Evolutionary conservation across 2,329 filamentous ascomycete species (phyloP), one percentile per base, ranked within the genome.

Genomic region (Talaromyces sp.): DNA sequence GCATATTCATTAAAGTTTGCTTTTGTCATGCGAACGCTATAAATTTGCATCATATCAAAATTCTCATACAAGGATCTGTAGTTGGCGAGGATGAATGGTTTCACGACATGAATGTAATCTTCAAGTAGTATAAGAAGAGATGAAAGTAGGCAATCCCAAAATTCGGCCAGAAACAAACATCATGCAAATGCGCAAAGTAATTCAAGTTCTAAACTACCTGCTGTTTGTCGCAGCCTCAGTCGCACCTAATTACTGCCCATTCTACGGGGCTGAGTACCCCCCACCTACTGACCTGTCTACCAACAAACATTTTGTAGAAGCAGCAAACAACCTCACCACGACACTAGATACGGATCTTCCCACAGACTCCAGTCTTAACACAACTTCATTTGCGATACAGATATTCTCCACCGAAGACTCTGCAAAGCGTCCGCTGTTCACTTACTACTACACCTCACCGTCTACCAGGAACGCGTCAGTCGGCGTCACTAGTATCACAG

Each of bases 401-500:
- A 49, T 53, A 6, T 58, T 58, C 16, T 47, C 52, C 16, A 41
- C 24, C 11, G 35, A 14, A 10, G 16, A 56, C 24, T 4, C 43
- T 32, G 30, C 30, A 32, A 16, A 36, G 11, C 20, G 13, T 5
- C 30, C 56, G 5, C 30, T 54, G 6, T 39, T 54, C 30, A 45
- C 36, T 32, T 49, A 48, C 30, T 30, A 44, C n/a, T 48, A 48
- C 14, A 58, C 56, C 14, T 14, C 24, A 36, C 10, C 42, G 32
- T 2, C 42, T 51, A 47, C 17, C 4, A 32, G 33, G 1, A 45
- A 58, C 29, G 47, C 54, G 10, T 49, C 45, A 2, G 39, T 54
- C 2, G 56, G 56, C 10, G 56, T 58, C 20, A 52, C 44, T 29
- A 61, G 61, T 2, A 66, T 80, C 3, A 67, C 74, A 29, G 67